Evolutionary conservation across 257 asterid species (phyloP).

Genomic region (Ilex asprella): DNA sequence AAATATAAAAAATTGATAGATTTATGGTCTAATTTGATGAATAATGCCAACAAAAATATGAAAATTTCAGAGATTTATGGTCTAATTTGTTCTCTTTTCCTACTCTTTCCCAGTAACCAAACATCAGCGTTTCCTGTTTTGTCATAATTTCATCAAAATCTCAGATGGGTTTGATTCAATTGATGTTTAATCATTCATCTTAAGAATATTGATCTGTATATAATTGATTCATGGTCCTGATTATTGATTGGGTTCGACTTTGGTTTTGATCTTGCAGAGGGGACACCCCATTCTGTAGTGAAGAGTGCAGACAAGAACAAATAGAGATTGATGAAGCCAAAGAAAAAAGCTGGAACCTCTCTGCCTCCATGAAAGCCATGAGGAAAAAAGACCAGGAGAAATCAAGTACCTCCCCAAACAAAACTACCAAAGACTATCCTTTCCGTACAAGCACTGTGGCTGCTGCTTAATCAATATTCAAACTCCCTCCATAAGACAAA

Average conservation of each 20-base stretch:
- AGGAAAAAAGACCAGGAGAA: slow-evolving; percentile 23
- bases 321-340: slow-evolving; percentile 37
- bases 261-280: slow-evolving; percentile 25
- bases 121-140: too few species aligned
- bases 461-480: background rate
- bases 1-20: too few species aligned
- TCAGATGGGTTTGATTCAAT: background rate
- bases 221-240: too few species aligned
- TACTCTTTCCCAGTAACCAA: too few species aligned
- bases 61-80: too few species aligned
- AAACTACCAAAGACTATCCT: background rate
- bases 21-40: too few species aligned
- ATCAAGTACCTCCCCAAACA: background rate
- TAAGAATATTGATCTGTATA: background rate
- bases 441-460: background rate
- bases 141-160: too few species aligned
- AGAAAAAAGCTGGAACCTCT: slow-evolving; percentile 31
- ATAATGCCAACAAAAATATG: too few species aligned
- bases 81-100: too few species aligned
- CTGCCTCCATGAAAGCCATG: slow-evolving; percentile 27
- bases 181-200: background rate
- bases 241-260: background rate
- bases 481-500: too few species aligned
- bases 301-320: slow-evolving; percentile 47
- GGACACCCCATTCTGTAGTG: slow-evolving; percentile 43